Percentiles rank a stretch among this genome's conserved stretches.
Evolutionary conservation across 768 basidiomycete species (phyloP).

Genomic region (Chalciporus chontae): DNA sequence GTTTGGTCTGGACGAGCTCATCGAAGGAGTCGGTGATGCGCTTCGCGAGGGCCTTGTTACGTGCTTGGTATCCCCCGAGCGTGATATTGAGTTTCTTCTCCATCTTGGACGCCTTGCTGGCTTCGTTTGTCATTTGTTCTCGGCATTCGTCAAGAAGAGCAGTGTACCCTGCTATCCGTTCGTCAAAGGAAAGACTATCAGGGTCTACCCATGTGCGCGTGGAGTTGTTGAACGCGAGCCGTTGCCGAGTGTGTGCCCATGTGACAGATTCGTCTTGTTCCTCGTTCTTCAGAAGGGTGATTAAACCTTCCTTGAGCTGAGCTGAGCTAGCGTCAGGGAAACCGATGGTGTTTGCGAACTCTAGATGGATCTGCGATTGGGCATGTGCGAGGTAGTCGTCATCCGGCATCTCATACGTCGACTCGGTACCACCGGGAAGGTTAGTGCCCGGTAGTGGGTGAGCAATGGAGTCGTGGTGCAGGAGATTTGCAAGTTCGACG

Average conservation of each 20-base stretch:
- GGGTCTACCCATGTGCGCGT: constrained; percentile 67
- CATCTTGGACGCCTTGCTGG: constrained; percentile 72
- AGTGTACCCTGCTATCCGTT: constrained; percentile 61
- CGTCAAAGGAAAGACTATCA: constrained; percentile 49
- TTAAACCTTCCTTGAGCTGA: constrained; percentile 75
- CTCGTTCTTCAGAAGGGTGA: constrained; percentile 60
- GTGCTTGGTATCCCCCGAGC: constrained; percentile 88
- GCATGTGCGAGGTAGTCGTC: constrained; percentile 75
- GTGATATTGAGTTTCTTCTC: constrained; percentile 89
- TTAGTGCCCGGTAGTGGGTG: constrained; percentile 88
- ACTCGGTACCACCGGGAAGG: constrained; percentile 66
- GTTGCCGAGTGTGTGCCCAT: constrained; percentile 67
- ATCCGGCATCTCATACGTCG: constrained; percentile 67
- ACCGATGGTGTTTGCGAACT: constrained; percentile 77
- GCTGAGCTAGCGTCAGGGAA: constrained; percentile 79
- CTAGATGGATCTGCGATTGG: constrained; percentile 66
- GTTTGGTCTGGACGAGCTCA: constrained; percentile 59
- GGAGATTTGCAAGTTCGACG: constrained; percentile 69
- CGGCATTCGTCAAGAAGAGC: constrained; percentile 58
- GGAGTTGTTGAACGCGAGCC: constrained; percentile 59
- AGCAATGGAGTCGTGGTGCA: constrained; percentile 84
- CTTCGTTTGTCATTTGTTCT: constrained; percentile 75
- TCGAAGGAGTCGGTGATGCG: constrained; percentile 66
- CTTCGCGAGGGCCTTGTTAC: constrained; percentile 62
- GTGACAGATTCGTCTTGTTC: constrained; percentile 56